Base-by-base conservation (phyloP, 164 flowering plant species). In the Macadamia tetraphylla region DNA sequence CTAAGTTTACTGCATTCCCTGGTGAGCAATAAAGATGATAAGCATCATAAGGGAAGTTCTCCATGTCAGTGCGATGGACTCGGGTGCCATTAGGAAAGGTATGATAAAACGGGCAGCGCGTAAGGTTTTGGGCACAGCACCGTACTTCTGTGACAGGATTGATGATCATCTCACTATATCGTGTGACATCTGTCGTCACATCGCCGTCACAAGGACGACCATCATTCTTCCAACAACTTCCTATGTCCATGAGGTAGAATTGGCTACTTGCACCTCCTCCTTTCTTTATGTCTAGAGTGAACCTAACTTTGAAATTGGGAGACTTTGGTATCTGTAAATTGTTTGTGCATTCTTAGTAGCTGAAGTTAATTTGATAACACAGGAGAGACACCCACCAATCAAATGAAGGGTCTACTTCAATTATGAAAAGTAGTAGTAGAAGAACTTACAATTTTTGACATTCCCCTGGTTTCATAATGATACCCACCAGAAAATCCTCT, bases 111-210 rank as follows among this genome's bases (percentile, higher is more conserved):
- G 97, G 97, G 77, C 94, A 90, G 42, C 77, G 78, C 0, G 6
- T 67, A 15, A 81, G 68, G 53, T 62, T 71, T 4, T 61, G 66
- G 23, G 89, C 80, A 71, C 83, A 76, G 77, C 96, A 90, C 91
- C 90, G 83, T 40, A 85, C 77, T 23, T 76, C 60, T 18, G 85
- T 82, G 17, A 75, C 79, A 3, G 96, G 94, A 76, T 90, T 90
- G 63, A 90, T 88, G 73, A 90, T 88, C 92, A 90, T 90, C 79
- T 90, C 96, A 18, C 90, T 79, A 77, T 90, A 90, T 75, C 92
- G 75, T 30, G 96, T 90, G 18, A 90, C 84, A 67, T 90, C 96
- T 0, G 96, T 85, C 6, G 79, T 75, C 30, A 85, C 85, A 60
- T 90, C 86, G 3, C 96, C 94, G 58, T 88, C 74, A 65, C 96